Evolutionary conservation across 768 basidiomycete species (phyloP).

Genomic region (Tulasnella sp.): DNA sequence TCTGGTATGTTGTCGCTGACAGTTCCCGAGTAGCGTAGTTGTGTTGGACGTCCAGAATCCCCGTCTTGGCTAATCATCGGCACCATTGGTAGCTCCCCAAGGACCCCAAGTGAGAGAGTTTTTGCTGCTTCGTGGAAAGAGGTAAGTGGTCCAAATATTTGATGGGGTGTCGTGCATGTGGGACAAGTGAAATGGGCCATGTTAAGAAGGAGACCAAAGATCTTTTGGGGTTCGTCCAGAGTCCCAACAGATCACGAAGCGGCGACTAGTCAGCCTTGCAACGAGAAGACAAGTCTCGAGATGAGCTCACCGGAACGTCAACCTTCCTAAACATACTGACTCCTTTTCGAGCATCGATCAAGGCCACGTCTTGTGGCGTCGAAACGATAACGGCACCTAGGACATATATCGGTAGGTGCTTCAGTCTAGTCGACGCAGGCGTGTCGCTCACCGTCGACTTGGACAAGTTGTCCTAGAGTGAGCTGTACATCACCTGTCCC

Average conservation of each 20-base stretch:
- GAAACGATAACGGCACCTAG: constrained; percentile 87
- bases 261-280: background rate
- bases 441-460: constrained; percentile 54
- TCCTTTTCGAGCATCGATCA: constrained; percentile 84
- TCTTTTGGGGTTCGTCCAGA: constrained; percentile 39
- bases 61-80: constrained; percentile 58
- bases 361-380: constrained; percentile 88
- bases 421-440: background rate
- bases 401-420: background rate
- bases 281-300: background rate
- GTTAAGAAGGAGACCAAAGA: constrained; percentile 77
- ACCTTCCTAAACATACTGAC: constrained; percentile 88
- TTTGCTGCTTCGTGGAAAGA: constrained; percentile 48
- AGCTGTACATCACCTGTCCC: constrained; percentile 95
- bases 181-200: constrained; percentile 75
- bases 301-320: constrained; percentile 57
- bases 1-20: background rate
- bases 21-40: background rate
- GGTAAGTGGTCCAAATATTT: constrained; percentile 58
- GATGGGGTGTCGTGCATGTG: constrained; percentile 48
- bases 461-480: constrained; percentile 76
- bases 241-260: background rate
- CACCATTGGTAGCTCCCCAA: constrained; percentile 75
- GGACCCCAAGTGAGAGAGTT: constrained; percentile 45
- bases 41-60: constrained; percentile 49